Conservation (phyloP, 495 filamentous ascomycete species). For the Talaromyces thailandensis region DNA sequence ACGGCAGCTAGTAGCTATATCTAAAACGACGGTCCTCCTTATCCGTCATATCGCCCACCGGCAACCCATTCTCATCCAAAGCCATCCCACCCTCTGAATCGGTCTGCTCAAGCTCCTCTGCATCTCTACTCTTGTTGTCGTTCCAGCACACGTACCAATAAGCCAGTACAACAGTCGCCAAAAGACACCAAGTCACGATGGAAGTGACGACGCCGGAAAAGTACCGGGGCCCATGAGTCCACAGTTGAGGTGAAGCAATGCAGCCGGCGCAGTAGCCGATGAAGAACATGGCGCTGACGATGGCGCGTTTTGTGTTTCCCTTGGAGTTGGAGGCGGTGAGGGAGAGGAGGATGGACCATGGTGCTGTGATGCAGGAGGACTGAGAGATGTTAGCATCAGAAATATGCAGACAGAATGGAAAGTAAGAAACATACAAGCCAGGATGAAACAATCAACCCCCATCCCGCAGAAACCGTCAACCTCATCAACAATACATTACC, state of each 20-base stretch:
- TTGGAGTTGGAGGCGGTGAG: constrained; percentile 48
- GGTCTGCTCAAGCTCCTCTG: not conserved
- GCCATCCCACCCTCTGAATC: not conserved
- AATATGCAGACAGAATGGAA: not conserved
- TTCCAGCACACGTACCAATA: constrained; percentile 17
- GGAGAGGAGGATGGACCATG: constrained; percentile 43
- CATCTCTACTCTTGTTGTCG: constrained; percentile 14
- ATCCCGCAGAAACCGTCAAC: constrained; percentile 17
- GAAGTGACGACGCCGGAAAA: constrained; percentile 17
- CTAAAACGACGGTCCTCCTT: constrained; percentile 14
- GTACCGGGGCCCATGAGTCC: constrained; percentile 20
- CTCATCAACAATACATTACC: constrained; percentile 22
- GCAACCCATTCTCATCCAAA: not conserved
- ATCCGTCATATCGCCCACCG: constrained; percentile 13
- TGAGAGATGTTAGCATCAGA: constrained; percentile 3
- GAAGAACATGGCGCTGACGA: constrained; percentile 32
- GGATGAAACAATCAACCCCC: constrained; percentile 23
- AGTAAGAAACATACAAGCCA: constrained; percentile 21
- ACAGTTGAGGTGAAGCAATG: constrained; percentile 23
- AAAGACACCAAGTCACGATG: constrained; percentile 22
- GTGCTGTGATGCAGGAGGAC: constrained; percentile 29
- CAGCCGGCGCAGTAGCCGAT: constrained; percentile 27
- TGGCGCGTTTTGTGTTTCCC: constrained; percentile 54
- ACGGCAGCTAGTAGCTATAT: constrained; percentile 8
- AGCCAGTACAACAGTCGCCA: constrained; percentile 11